Conservation (phyloP, 192 early-diverging fungal species). For the Spizellomyces punctatus region DNA sequence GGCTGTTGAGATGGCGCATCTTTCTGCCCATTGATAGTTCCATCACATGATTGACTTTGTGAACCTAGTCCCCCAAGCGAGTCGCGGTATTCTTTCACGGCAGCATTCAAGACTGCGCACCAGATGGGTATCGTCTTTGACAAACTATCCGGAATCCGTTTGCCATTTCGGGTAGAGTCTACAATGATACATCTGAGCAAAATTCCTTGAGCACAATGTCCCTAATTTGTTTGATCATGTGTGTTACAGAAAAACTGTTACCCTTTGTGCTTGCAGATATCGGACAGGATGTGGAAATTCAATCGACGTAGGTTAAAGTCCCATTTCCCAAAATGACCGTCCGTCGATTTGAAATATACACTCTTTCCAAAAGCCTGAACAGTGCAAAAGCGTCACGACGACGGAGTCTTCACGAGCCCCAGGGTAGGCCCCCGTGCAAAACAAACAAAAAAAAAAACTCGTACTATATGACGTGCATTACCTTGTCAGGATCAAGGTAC, state of each 20-base stretch:
- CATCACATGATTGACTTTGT: not conserved
- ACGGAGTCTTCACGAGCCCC: no score
- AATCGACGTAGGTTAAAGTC: conserved; percentile 79
- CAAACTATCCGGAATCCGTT: conserved; percentile 80
- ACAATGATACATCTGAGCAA: conserved; percentile 74
- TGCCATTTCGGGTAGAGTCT: conserved; percentile 85
- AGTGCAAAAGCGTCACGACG: no score
- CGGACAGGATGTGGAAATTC: conserved; percentile 72
- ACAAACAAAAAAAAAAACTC: no score
- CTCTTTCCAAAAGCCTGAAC: conserved; percentile 45
- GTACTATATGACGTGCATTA: conserved; percentile 27
- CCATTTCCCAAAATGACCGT: conserved; percentile 87
- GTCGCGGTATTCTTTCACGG: conserved; percentile 20
- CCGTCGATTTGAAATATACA: conserved; percentile 94
- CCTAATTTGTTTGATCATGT: not conserved
- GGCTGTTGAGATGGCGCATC: not conserved
- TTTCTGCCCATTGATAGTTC: not conserved
- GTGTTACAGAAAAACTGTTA: conserved; percentile 26
- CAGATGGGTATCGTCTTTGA: conserved; percentile 90
- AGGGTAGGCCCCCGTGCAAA: no score
- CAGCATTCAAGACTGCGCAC: conserved; percentile 77
- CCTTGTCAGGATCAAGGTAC: conserved; percentile 74
- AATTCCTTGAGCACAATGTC: not conserved
- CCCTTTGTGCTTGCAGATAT: conserved; percentile 60
- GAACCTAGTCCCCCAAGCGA: no score